A percentile compares a stretch with the other conserved stretches of the same genome.
Evolutionary conservation across 306 rosid species (phyloP).

Genomic region (Quercus agrifolia): DNA sequence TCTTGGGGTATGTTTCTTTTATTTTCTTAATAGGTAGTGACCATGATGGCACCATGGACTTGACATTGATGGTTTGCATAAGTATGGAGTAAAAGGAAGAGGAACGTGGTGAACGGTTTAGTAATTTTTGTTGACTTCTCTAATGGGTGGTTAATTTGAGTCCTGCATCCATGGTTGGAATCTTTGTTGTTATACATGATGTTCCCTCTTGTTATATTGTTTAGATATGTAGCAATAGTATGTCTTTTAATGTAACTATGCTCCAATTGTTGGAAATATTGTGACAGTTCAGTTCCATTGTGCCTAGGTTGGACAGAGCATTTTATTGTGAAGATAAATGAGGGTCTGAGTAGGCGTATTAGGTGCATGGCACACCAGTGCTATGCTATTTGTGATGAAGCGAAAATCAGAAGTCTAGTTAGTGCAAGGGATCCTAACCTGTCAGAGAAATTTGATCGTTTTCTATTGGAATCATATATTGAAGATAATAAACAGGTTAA

Average conservation of each 20-base stretch:
- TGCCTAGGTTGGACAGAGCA: constrained; percentile 43
- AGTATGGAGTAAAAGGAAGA: background rate
- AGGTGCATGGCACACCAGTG: constrained; percentile 41
- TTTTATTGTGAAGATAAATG: constrained; percentile 41
- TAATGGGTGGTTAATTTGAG: background rate
- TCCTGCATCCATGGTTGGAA: background rate
- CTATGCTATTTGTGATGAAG: constrained; percentile 41
- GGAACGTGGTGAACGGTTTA: background rate
- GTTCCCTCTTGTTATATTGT: background rate
- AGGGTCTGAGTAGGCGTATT: constrained; percentile 43
- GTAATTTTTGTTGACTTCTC: background rate
- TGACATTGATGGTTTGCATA: background rate
- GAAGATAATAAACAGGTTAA: constrained; percentile 41
- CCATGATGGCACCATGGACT: background rate
- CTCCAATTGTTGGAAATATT: background rate
- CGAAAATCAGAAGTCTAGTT: constrained; percentile 26
- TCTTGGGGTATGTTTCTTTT: background rate
- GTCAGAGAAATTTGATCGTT: constrained; percentile 42
- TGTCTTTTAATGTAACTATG: background rate
- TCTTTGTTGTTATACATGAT: background rate
- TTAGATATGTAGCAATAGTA: background rate
- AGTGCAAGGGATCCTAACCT: constrained; percentile 22
- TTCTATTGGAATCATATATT: constrained; percentile 43
- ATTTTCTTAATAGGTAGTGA: background rate
- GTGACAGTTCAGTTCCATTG: background rate